Evolutionary conservation across 805 yeast species (phyloP).

Genomic region (Metschnikowia peoriensis): DNA sequence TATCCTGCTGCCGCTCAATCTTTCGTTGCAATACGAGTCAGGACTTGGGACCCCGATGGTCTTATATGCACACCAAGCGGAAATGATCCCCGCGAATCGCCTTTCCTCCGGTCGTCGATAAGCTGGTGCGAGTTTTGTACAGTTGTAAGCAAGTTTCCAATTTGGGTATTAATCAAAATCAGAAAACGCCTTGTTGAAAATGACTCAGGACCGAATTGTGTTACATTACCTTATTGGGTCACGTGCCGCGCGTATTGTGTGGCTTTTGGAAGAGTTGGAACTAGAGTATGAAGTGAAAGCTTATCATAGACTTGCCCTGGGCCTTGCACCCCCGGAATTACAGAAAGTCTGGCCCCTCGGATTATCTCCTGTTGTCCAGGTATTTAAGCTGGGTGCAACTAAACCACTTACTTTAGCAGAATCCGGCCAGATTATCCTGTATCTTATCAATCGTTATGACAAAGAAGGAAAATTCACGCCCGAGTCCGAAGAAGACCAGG

Average conservation of each 20-base stretch:
- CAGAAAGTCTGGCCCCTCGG: slow-evolving; percentile 36
- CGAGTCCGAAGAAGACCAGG: slow-evolving; percentile 31
- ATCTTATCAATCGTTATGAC: slow-evolving; percentile 53
- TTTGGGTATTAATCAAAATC: too few relatives aligned
- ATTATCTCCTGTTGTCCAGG: slow-evolving; percentile 30
- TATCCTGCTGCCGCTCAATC: too few relatives aligned
- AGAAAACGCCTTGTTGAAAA: too few relatives aligned
- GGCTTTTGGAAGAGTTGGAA: slow-evolving; percentile 37
- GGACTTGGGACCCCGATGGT: too few relatives aligned
- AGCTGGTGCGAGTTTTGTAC: too few relatives aligned
- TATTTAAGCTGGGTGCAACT: slow-evolving; percentile 10
- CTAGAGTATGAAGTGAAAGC: slow-evolving; percentile 33
- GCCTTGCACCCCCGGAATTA: slow-evolving; percentile 35
- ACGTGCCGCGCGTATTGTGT: slow-evolving; percentile 37
- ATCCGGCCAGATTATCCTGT: slow-evolving; percentile 56
- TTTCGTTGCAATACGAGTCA: too few relatives aligned
- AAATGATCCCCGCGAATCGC: too few relatives aligned
- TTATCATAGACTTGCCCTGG: slow-evolving; percentile 24
- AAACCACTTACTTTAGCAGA: slow-evolving; percentile 46
- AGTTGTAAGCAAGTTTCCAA: background rate
- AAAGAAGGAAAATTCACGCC: slow-evolving; percentile 37
- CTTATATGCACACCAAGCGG: too few relatives aligned
- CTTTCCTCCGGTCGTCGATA: too few relatives aligned
- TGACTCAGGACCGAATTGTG: background rate
- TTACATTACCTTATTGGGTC: slow-evolving; percentile 25